phyloP scores from a whole-genome alignment of 208 protist genomes.

The Acanthamoeba castellanii region DNA sequence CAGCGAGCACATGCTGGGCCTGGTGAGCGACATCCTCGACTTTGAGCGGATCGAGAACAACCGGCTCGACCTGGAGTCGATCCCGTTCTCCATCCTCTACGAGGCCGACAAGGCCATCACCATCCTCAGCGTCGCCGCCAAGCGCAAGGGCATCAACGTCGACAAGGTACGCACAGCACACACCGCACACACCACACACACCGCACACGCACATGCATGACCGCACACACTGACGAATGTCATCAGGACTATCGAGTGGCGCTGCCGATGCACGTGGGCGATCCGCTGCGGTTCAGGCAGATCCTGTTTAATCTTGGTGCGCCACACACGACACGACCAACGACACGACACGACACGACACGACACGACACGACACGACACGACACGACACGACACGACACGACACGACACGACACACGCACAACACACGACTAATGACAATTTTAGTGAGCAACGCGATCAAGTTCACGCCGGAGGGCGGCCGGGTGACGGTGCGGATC shows the following conservation, averaged over 20 bases:
- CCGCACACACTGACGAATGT: no score
- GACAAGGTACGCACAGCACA: not conserved
- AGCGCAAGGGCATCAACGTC: conserved; percentile 34
- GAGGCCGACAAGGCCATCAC: conserved; percentile 51
- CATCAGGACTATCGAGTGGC: conserved; percentile 8
- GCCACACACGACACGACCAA: no score
- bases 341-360: no score
- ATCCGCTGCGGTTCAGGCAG: conserved; percentile 71
- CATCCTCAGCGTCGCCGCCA: conserved; percentile 46
- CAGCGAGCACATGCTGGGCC: conserved; percentile 39
- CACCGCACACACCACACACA: not conserved
- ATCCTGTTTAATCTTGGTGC: conserved; percentile 75
- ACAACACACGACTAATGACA: no score
- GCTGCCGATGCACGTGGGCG: conserved; percentile 58
- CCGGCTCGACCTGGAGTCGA: conserved; percentile 37
- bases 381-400: no score
- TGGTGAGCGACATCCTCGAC: conserved; percentile 73
- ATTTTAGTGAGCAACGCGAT: conserved; percentile 66
- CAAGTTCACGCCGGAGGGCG: conserved; percentile 71
- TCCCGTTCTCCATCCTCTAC: conserved; percentile 50
- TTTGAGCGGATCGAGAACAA: conserved; percentile 56
- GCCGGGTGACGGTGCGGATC: not conserved
- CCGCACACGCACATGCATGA: no score
- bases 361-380: no score
- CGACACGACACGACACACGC: no score